Base-by-base conservation (phyloP, 176 grass and related monocot species). In the Bromus sterilis region DNA sequence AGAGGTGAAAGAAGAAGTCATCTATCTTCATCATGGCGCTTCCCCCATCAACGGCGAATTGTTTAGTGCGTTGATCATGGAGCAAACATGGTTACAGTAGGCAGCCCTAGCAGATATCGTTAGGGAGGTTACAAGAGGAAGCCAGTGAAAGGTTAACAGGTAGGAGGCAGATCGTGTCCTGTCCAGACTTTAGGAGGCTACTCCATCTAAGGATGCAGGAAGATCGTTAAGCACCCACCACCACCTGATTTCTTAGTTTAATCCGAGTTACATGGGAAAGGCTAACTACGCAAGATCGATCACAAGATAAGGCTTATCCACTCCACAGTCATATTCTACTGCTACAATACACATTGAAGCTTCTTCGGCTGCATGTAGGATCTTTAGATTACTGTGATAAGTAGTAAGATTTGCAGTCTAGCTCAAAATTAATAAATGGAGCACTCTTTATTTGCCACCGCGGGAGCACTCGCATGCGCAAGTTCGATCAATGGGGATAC, bases 151-250 rank as follows among this genome's bases (percentile, higher is more conserved):
- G 80, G 35, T 39, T 34, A 51, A 33, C 74, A 53, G 74, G 56
- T 65, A n/a, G 82, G 78, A 10, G 77, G 9, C 70, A 60, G 49
- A 85, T 84, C 74, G 67, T 91, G 40, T 81, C 70, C 18, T 91
- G 86, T 88, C 86, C 58, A 87, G 66, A 30, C 85, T 91, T 91
- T 88, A 85, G 82, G 89, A 85, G 60, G 68, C 74, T 82, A 73
- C 66, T 87, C 82, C 78, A 30, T 74, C 66, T 80, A 91, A 87
- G 89, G 89, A 91, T 84, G 55, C 85, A 91, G 49, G 80, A 84
- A 35, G 74, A 82, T 64, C 43, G 10, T 7, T 82, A 58, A 83
- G 56, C 55, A 67, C 71, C 55, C 56, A n/a, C 60, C 28, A 44
- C 56, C 43, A 78, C 20, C 35, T 40, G 56, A 66, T 78, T 78